Evolutionary conservation across 1,284 basidiomycete genomes (phyloP).

Genomic region (Somion occarium): DNA sequence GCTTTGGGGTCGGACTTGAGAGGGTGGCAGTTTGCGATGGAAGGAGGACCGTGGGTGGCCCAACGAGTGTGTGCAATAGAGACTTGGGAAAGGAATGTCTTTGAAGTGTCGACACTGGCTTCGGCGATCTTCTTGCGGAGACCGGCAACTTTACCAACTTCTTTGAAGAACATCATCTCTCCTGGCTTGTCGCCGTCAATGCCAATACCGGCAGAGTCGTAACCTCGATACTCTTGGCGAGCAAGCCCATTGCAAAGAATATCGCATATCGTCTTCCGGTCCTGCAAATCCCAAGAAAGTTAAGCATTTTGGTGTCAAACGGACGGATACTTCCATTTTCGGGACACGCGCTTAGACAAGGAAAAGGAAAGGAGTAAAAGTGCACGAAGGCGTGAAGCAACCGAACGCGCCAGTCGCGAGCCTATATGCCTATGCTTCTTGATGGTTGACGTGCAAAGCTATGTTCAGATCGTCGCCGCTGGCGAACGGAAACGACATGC

Average conservation of each 20-base stretch:
- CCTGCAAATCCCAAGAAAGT: constrained; percentile 42
- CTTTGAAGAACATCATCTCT: constrained; percentile 88
- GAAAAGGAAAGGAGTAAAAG: background rate
- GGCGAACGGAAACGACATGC: too few species aligned
- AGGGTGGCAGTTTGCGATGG: constrained; percentile 92
- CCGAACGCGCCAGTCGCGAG: background rate
- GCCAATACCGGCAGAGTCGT: constrained; percentile 95
- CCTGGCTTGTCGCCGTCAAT: constrained; percentile 90
- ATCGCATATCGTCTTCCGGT: constrained; percentile 90
- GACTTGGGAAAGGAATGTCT: constrained; percentile 84
- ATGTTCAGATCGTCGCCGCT: too few species aligned
- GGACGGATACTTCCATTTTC: constrained; percentile 4
- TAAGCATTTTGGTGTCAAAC: constrained; percentile 2
- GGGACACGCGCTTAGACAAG: constrained; percentile 13
- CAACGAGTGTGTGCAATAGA: constrained; percentile 99
- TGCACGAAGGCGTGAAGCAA: background rate
- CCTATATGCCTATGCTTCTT: background rate
- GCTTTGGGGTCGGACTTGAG: constrained; percentile 79
- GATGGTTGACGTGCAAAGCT: too few species aligned
- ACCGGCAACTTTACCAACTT: constrained; percentile 96
- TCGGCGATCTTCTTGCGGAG: constrained; percentile 89
- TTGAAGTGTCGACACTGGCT: constrained; percentile 74
- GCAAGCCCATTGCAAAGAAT: constrained; percentile 90
- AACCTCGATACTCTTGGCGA: constrained; percentile 97
- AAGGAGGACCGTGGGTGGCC: constrained; percentile 98